Evolutionary conservation across 257 asterid species (phyloP).

Genomic region (Ajuga chamaepitys): DNA sequence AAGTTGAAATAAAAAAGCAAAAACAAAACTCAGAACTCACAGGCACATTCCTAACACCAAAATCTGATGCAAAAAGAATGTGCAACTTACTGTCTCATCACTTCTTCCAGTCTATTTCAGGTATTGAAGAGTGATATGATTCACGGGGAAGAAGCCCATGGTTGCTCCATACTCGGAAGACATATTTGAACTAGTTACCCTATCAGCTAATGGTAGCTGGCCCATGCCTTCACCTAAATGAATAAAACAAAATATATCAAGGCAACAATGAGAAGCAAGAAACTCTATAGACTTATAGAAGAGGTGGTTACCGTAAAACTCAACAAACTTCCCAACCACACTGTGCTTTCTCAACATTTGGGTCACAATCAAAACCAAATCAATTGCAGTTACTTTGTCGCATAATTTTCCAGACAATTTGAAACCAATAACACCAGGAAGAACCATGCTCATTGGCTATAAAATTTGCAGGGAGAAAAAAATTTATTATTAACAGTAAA

Average conservation of each 20-base stretch:
- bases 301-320: slow-evolving; percentile 52
- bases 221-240: slow-evolving; percentile 78
- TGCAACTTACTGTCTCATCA: slow-evolving; percentile 9
- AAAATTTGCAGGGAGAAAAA: slow-evolving; percentile 6
- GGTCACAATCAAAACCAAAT: slow-evolving; percentile 87
- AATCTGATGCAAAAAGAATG: background rate
- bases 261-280: background rate
- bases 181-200: slow-evolving; percentile 97
- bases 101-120: slow-evolving; percentile 20
- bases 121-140: slow-evolving; percentile 77
- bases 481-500: background rate
- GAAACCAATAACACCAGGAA: slow-evolving; percentile 91
- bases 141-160: slow-evolving; percentile 98
- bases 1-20: slow-evolving; percentile 12
- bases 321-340: slow-evolving; percentile 89
- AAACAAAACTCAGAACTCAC: background rate
- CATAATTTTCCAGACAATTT: slow-evolving; percentile 66
- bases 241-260: background rate
- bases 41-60: background rate
- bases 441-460: slow-evolving; percentile 97
- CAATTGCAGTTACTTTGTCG: slow-evolving; percentile 88
- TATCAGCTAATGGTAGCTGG: slow-evolving; percentile 69
- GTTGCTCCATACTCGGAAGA: slow-evolving; percentile 97
- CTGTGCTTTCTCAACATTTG: slow-evolving; percentile 89
- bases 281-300: background rate